Percentiles rank a stretch among this genome's conserved stretches.
These are phyloP conservation scores for Larix kaempferi DNA, from an alignment of 75 land plant species.

Conservation along the genomic window DNA sequence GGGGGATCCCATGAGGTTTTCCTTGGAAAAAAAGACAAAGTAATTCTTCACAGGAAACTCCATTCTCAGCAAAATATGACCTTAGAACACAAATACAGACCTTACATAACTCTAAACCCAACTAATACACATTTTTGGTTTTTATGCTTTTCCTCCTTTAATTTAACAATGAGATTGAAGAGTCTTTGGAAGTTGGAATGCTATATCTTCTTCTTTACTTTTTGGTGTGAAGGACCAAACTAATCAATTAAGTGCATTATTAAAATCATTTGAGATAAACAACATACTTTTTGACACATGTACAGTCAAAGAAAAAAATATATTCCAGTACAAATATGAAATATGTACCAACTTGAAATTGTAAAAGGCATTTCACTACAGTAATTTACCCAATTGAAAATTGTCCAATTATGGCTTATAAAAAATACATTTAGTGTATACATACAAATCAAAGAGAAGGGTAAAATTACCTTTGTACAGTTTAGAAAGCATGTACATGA, in stretches of 20 bases:
- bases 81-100: too few species aligned
- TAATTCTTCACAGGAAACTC: too few species aligned
- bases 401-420: background rate
- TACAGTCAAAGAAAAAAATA: too few species aligned
- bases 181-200: too few species aligned
- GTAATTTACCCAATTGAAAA: background rate
- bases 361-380: background rate
- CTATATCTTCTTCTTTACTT: too few species aligned
- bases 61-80: too few species aligned
- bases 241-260: background rate
- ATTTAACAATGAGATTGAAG: too few species aligned
- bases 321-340: background rate
- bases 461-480: constrained; percentile 29
- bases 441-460: background rate
- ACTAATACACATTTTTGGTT: too few species aligned
- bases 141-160: too few species aligned
- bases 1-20: too few species aligned
- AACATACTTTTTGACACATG: background rate
- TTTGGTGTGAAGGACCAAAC: background rate
- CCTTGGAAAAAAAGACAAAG: too few species aligned
- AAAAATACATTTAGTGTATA: background rate
- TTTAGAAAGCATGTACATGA: constrained; percentile 30
- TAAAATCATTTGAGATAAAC: background rate
- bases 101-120: too few species aligned
- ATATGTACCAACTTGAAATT: background rate